Base-by-base conservation (phyloP, 352 stramenopile genomes). In the Saprolegnia diclina region DNA sequence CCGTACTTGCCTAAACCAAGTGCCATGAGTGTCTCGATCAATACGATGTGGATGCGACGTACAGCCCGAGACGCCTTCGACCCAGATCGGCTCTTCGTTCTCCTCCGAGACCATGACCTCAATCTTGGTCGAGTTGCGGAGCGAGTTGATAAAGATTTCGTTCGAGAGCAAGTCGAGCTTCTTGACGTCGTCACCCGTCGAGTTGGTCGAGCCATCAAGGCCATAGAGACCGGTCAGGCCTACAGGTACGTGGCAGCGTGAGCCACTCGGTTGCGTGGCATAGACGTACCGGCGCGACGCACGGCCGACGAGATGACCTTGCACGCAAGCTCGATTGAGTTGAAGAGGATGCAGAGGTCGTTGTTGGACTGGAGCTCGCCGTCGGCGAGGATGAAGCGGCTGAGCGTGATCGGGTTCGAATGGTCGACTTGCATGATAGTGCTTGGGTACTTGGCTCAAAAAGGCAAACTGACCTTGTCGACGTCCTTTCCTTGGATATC, bases 121-220 rank as follows among this genome's bases (percentile, higher is more conserved):
- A 77, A 97, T 98, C 71, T 98, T 97, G 76, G 94, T 97, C 54
- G 93, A 98, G 73, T 98, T 96, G 76, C 88, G 91, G 71, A 99
- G 86, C 54, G 94, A 90, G 78, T 98, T 99, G 76, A 98, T 95
- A 80, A 99, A 96, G 73, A 95, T 98, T 52, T 99, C 97, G 77
- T 99, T 98, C n/a, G 96, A 88, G 68, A 99, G 85, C 50, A 99
- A 79, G 79, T 99, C 96, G 35, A 99, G 90, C 79, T 99, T 99
- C 86, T 99, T 99, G 53, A 99, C 94, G 69, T 98, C 91, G 76
- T 99, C 97, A 45, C 97, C 96, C 6, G 97, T 98, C 22, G 91
- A 85, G 83, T 99, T 99, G 66, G 97, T 84, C 75, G 96, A 96
- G 65, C 97, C 97, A n/a, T 98, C 95, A 11, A 99, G 83, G 32